A percentile compares a stretch with the other conserved stretches of the same genome.
These are phyloP conservation scores for Larix kaempferi DNA, from an alignment of 75 land plant genomes.

Conservation along the genomic window DNA sequence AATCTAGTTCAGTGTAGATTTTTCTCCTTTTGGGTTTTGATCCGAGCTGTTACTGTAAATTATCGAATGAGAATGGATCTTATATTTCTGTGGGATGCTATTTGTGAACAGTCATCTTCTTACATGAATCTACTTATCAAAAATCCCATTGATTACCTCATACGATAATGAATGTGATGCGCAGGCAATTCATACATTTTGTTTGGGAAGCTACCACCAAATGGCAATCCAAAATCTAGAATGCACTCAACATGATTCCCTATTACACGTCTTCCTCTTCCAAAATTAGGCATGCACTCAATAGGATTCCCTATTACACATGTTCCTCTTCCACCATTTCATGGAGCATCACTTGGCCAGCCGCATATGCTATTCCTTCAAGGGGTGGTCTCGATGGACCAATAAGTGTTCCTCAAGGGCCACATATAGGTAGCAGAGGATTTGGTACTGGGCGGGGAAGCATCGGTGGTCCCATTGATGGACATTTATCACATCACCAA, in stretches of 20 bases:
- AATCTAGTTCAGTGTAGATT: constrained; percentile 1
- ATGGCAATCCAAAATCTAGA: constrained; percentile 79
- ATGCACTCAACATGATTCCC: constrained; percentile 67
- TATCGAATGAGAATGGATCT: background rate
- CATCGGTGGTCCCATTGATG: constrained; percentile 92
- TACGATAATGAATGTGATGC: background rate
- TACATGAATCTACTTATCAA: background rate
- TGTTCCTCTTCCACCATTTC: constrained; percentile 83
- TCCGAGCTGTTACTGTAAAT: background rate
- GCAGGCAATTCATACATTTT: constrained; percentile 69
- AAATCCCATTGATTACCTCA: background rate
- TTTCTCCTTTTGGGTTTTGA: background rate
- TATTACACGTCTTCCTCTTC: constrained; percentile 71
- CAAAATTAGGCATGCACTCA: no score
- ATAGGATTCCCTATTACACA: no score
- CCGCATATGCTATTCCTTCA: constrained; percentile 98
- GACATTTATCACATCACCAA: constrained; percentile 94
- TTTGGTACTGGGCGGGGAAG: constrained; percentile 92
- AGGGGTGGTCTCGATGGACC: constrained; percentile 97
- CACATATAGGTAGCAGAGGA: constrained; percentile 78
- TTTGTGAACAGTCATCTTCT: background rate
- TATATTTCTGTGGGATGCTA: background rate
- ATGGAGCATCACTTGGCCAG: constrained; percentile 79
- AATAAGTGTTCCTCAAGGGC: constrained; percentile 88
- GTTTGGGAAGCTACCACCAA: constrained; percentile 57